These are phyloP conservation scores for Protomyces arabidopsidicola DNA, from an alignment of 1,139 yeast genomes.

Conservation along the genomic window DNA sequence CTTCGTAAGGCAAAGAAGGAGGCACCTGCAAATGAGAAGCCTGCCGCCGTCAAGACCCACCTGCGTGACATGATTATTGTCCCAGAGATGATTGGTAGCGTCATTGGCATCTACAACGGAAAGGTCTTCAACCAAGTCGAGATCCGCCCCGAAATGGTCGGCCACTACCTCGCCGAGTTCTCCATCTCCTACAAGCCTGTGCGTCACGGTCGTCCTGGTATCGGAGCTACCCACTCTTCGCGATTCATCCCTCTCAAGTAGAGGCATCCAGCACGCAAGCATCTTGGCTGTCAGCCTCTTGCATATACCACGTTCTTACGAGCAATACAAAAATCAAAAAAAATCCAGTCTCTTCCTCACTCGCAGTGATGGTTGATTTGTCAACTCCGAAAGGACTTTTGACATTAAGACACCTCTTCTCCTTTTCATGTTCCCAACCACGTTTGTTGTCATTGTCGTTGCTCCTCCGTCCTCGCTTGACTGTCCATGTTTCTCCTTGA, in stretches of 20 bases:
- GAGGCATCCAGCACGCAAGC: not conserved
- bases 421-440: not conserved
- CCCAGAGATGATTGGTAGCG: conserved; percentile 99
- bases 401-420: not conserved
- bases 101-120: conserved; percentile 99
- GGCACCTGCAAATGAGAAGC: conserved; percentile 92
- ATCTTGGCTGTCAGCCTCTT: not conserved
- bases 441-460: no score
- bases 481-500: not conserved
- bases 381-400: not conserved
- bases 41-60: conserved; percentile 97
- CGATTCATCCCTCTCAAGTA: conserved; percentile 67
- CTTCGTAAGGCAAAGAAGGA: conserved; percentile 96
- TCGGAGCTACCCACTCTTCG: conserved; percentile 72
- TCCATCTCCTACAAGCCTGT: conserved; percentile 99
- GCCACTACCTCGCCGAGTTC: conserved; percentile 99
- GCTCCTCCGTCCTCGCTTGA: not conserved
- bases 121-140: conserved; percentile 99
- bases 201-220: conserved; percentile 99
- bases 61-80: conserved; percentile 98
- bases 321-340: not conserved
- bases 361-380: not conserved
- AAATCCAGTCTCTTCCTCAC: not conserved
- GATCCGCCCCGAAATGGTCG: conserved; percentile 99
- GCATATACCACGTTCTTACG: not conserved